Base-by-base conservation (phyloP, 305 asterid species). In the Coffea humblotiana region DNA sequence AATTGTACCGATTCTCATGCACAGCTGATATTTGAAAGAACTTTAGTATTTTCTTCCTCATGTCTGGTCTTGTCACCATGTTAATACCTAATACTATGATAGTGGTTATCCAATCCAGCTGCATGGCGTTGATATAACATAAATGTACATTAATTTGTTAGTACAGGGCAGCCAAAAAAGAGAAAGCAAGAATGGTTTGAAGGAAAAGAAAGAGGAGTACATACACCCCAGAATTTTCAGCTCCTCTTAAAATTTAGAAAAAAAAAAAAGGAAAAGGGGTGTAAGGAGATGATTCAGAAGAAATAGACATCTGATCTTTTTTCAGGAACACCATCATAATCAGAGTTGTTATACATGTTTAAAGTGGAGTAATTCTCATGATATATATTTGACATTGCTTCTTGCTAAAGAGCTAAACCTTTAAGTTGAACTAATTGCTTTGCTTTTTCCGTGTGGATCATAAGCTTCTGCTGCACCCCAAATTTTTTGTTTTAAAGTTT, bases 371-470 rank as follows among this genome's bases (percentile, higher is more conserved):
- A 72, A 75, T 75, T 35, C 70, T 67, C 40, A 68, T 71, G 51
- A 77, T 49, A 63, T 14, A 77, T 49, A 63, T 14, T 54, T 66
- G 49, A 25, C 71, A 54, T 80, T 80, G 79, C 79, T 80, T 74
- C 74, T 80, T 23, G n/a, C 27, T 74, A 74, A 74, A 74, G 75
- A 25, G 43, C n/a, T n/a, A 75, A 61, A 15, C 65, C 78, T 80
- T 80, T 65, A 49, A 74, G n/a, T 73, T 64, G 43, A 37, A 74
- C 21, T 58, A 49, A 80, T 65, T 65, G 75, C 70, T 32, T 66
- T 67, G 13, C 43, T 14, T 69, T 71, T 67, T 32, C 32, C 6
- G 23, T 60, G 37, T 32, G 54, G 37, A 37, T 56, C 15, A 8
- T 78, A 37, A 37, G 60, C 71, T 78, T 61, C 65, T 77, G 61